Evolutionary conservation across 345 rosid species (phyloP).

Genomic region (Gossypium turneri): DNA sequence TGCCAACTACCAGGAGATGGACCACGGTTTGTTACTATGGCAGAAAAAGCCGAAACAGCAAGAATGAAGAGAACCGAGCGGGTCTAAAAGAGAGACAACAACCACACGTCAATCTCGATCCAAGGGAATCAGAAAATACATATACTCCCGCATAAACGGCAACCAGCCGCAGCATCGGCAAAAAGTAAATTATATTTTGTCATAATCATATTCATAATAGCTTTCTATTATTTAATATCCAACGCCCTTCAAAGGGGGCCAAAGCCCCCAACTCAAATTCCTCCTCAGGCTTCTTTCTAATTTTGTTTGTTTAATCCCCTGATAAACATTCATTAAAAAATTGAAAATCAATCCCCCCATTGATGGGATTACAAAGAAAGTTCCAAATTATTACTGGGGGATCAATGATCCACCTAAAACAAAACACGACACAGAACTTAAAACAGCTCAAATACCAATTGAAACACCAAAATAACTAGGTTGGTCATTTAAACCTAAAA

Average conservation of each 20-base stretch:
- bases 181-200: no score
- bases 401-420: neutral
- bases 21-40: no score
- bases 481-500: neutral
- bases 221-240: neutral
- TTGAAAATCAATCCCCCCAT: neutral
- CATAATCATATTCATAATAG: neutral
- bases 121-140: no score
- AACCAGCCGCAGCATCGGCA: no score
- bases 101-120: no score
- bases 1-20: no score
- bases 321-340: neutral
- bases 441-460: constrained; percentile 15
- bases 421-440: constrained; percentile 1
- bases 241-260: neutral
- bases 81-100: no score
- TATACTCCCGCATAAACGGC: no score
- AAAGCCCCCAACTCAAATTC: neutral
- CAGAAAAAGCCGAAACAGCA: no score
- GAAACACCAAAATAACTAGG: constrained; percentile 17
- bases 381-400: neutral
- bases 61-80: no score
- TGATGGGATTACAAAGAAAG: neutral
- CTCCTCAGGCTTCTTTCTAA: neutral
- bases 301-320: neutral